Evolutionary conservation across 345 rosid genomes (phyloP), one percentile per base, ranked within the genome.

Genomic region (Lepidium didymum): DNA sequence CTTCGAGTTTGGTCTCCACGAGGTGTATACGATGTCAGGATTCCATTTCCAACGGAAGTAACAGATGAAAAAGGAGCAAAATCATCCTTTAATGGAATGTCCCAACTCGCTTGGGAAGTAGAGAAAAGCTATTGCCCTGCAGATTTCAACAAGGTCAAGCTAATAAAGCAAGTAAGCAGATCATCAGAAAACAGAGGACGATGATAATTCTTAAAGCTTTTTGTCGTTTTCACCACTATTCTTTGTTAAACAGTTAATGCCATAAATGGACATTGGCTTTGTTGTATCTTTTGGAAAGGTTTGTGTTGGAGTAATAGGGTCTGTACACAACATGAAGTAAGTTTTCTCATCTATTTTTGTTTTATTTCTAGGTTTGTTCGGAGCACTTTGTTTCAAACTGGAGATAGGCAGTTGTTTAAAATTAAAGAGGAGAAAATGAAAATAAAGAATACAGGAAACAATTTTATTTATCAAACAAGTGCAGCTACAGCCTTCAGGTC

Each of bases 101-200:
- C 98, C 25, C 96, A 92, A 61, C 81, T 80, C 10, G 98, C 96
- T 27, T 90, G 98, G 98, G 98, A 92, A 80, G 88, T 88, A 46
- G 98, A 90, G 78, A 92, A 86, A 72, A 83, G 84, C 67, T 84
- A 79, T 70, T 75, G 75, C 15, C 67, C 65, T 1, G 78, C 83
- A 0, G 82, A 83, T 49, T 84, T 87, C 65, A 11, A 78, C 72
- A 92, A 86, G 83, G 96, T 86, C 44, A 85, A 79, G 65, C 82
- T 81, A 38, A 63, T 87, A 69, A 92, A 86, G 78, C 87, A 68
- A 74, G 75, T 87, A n/a, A 46, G 44, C 3, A 63, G 72, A 50
- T 66, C 72, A 58, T 50, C 72, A 9, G 62, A 76, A 9, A 60
- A 43, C 19, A 44, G 67, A 68, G 52, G 75, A 63, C 67, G 62